These are phyloP conservation scores for Escallonia herrerae DNA, from an alignment of 129 eudicot genomes.

Conservation along the genomic window DNA sequence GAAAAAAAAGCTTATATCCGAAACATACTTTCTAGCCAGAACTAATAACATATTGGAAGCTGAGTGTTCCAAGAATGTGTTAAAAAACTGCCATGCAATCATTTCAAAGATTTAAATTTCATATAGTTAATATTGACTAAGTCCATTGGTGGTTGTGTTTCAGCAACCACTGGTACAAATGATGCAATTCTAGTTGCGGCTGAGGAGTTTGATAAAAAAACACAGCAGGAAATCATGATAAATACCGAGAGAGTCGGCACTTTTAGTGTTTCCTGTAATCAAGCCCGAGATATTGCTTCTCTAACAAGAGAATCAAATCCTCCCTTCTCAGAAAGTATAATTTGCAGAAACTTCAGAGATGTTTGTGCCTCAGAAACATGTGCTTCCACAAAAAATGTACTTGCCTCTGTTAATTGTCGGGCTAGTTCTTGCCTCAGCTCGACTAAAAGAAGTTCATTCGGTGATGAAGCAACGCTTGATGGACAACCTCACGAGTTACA, in stretches of 20 bases:
- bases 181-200: background rate
- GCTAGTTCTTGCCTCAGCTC: background rate
- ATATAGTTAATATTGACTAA: background rate
- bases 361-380: constrained; percentile 13
- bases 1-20: background rate
- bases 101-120: too few species aligned
- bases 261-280: background rate
- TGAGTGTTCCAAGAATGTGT: too few species aligned
- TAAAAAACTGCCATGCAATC: too few species aligned
- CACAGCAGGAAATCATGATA: constrained; percentile 10
- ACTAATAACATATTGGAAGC: too few species aligned
- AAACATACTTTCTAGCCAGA: too few species aligned
- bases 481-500: constrained; percentile 1
- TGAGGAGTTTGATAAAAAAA: constrained; percentile 12
- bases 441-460: constrained; percentile 1
- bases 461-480: constrained; percentile 15
- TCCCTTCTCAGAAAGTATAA: constrained; percentile 28
- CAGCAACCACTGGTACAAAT: constrained; percentile 12
- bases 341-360: constrained; percentile 20
- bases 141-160: background rate
- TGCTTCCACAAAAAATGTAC: background rate
- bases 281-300: constrained; percentile 5
- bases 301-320: constrained; percentile 3
- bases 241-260: constrained; percentile 17
- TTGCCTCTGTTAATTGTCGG: constrained; percentile 1